Evolutionary conservation across 371 early-diverging fungal species (phyloP), one percentile per base, ranked within the genome.

Genomic region (Apophysomyces sp.): DNA sequence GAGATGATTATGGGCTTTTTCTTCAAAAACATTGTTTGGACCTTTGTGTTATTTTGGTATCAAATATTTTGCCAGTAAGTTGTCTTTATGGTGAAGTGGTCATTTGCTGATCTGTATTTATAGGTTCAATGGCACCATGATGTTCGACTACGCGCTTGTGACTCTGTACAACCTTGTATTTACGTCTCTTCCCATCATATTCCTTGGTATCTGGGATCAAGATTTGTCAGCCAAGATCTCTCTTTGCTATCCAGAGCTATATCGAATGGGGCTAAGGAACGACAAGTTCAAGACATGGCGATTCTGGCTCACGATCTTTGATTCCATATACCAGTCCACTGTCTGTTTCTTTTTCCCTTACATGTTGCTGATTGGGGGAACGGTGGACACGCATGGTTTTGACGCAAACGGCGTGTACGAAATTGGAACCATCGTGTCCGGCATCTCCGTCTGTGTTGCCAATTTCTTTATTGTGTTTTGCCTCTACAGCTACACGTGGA

Each of bases 151-250:
- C 67, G 85, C 90, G 7, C 81, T 87, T 27, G 86, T 92, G 15
- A 77, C 88, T 29, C 74, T 90, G 36, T 93, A 88, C 77, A 92
- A 93, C 62, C 66, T 91, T 66, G 61, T 88, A 6, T 93, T 91
- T 60, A 91, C 92, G 13, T 81, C 85, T n/a, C 60, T 92, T 49
- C 91, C 93, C 0, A 80, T 77, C 24, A 80, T 80, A 55, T 76
- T 91, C 28, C 79, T 87, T 72, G 97, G 98, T 51, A 89, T 92
- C 8, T 91, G 96, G 78, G 98, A 97, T 73, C 95, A 94, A 78
- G 96, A 96, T 68, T 75, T 97, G 24, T 85, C 87, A 55, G 87
- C 87, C 9, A 74, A 82, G 24, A 80, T 88, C 2, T 86, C 92
- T 8, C 68, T 91, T 52, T 72, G 81, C n/a, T 88, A 93, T 52